These are phyloP conservation scores for Plasmodium chabaudi DNA, from an alignment of 169 alveolate species.

Conservation along the genomic window DNA sequence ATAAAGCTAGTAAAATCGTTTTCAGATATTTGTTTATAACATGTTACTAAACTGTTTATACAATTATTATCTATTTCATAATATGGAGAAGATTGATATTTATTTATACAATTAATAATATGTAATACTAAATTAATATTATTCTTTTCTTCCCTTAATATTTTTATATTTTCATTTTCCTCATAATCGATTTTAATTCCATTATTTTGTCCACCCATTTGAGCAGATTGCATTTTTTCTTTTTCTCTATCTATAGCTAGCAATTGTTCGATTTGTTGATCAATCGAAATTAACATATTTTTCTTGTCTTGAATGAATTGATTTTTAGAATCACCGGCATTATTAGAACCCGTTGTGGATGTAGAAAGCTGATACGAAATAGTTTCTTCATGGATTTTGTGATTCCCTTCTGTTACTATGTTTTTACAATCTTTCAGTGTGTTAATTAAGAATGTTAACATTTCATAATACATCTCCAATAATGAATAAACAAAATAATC, in stretches of 20 bases:
- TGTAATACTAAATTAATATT: conserved; percentile 18
- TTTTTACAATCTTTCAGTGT: conserved; percentile 35
- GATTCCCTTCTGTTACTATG: conserved; percentile 1
- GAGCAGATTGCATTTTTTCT: neutral
- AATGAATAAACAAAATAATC: conserved; percentile 38
- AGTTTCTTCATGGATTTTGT: conserved; percentile 9
- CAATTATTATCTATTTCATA: conserved; percentile 49
- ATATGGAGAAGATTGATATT: conserved; percentile 61
- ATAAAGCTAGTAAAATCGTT: conserved; percentile 18
- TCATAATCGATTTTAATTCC: neutral
- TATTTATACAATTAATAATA: conserved; percentile 39
- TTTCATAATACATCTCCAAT: conserved; percentile 19
- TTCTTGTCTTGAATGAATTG: conserved; percentile 12
- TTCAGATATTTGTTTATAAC: conserved; percentile 29
- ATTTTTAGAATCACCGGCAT: neutral
- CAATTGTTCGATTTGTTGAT: neutral
- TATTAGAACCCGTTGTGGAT: neutral
- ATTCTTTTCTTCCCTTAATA: conserved; percentile 17
- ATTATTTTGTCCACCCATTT: neutral
- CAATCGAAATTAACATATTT: neutral
- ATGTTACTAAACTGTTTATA: conserved; percentile 17
- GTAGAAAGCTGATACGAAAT: conserved; percentile 13
- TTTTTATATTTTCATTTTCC: neutral
- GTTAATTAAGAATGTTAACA: conserved; percentile 18
- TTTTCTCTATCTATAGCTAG: neutral